Evolutionary conservation across 306 rosid genomes (phyloP), one percentile per base, ranked within the genome.

Genomic region (Castanea mollissima): DNA sequence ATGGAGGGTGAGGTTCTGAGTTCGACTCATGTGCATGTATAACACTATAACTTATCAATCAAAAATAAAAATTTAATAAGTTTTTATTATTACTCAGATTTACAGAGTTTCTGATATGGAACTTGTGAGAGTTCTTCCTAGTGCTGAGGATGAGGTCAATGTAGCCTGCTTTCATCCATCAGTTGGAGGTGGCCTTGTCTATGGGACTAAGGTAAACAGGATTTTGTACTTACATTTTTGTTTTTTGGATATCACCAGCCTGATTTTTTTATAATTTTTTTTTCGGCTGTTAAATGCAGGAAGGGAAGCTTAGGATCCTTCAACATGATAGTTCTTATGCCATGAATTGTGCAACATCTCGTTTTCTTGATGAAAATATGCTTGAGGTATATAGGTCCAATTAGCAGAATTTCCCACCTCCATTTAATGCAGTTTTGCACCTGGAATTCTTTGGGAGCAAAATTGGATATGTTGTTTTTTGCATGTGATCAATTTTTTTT

Each of bases 111-210:
- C 90, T 41, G 87, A 89, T 82, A 85, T 89, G 92, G 90, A 89
- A 79, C 89, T 89, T 76, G 92, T 85, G 71, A 85, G 86, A 59
- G 87, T 85, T 54, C 89, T 89, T 74, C 90, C 92, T 31, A 85
- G 92, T 71, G 90, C 87, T 0, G 92, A 89, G 77, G 92, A 83
- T 83, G 92, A 87, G 85, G 92, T 89, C 41, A 89, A 89, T 12
- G 90, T 89, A 8, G 92, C 90, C 71, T 85, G 90, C 74, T 89
- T 89, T 85, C 92, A 89, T 71, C 92, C 92, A 57, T 83, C 82
- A 3, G 89, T 82, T 25, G 92, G 92, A 55, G 90, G 90, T 27
- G 92, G 92, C 51, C 86, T 87, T 25, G 90, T 89, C 58, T 89
- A 89, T 58, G 92, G 92, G 52, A 89, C 90, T 18, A 87, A 89